A percentile compares a stretch with the other conserved stretches of the same genome.
phyloP scores from a whole-genome alignment of 2,329 filamentous ascomycete genomes.

The Neocatenulostroma microsporum region DNA sequence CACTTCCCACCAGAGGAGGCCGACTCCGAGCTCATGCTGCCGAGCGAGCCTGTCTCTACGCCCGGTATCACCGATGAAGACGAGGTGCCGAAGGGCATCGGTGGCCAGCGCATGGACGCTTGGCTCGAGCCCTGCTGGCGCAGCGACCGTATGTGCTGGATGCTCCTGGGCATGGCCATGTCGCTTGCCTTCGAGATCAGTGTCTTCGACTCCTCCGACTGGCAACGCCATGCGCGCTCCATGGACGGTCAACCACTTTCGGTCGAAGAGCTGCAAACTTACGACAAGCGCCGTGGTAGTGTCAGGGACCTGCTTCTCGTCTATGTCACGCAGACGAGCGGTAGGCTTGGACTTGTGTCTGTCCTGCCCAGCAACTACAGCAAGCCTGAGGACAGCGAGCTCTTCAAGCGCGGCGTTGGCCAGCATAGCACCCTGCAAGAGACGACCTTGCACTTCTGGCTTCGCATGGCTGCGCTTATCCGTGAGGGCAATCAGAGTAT shows the following conservation, averaged over 20 bases:
- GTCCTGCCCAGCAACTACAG: conserved; percentile 62
- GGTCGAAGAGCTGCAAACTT: conserved; percentile 59
- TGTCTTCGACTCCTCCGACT: conserved; percentile 82
- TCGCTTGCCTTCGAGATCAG: conserved; percentile 88
- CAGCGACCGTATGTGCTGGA: conserved; percentile 91
- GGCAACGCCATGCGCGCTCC: conserved; percentile 45
- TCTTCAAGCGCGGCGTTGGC: conserved; percentile 19
- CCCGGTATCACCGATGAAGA: conserved; percentile 53
- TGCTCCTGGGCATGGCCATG: conserved; percentile 86
- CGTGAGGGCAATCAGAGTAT: conserved; percentile 81
- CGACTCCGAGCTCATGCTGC: conserved; percentile 56
- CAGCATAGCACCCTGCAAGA: conserved; percentile 39
- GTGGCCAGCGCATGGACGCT: conserved; percentile 79
- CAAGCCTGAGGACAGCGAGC: conserved; percentile 29
- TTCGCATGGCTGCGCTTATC: conserved; percentile 87
- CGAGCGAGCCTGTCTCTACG: conserved; percentile 60
- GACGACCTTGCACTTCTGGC: conserved; percentile 73
- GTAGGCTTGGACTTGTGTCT: conserved; percentile 82
- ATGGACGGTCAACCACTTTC: conserved; percentile 28
- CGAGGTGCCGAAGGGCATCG: conserved; percentile 51
- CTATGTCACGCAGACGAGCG: conserved; percentile 89
- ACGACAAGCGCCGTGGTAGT: conserved; percentile 68
- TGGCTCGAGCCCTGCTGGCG: conserved; percentile 97
- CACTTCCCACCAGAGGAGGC: conserved; percentile 76
- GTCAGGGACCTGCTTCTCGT: conserved; percentile 82